These are phyloP conservation scores for Naganishia friedmannii DNA, from an alignment of 768 basidiomycete species.

Conservation along the genomic window DNA sequence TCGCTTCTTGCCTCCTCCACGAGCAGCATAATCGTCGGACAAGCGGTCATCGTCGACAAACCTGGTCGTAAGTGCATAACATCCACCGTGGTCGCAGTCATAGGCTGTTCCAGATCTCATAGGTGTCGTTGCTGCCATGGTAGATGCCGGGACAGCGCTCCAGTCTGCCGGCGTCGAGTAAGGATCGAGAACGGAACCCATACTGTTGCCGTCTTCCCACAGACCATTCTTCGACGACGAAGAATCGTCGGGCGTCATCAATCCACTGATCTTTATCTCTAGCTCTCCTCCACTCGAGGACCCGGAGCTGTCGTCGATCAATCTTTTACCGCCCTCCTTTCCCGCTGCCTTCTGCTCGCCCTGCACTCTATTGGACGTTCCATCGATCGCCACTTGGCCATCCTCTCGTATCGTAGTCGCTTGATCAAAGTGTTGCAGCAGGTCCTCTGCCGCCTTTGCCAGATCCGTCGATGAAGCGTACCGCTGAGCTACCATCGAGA, in stretches of 20 bases:
- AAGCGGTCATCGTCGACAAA: conserved; percentile 31
- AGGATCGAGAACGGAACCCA: background rate
- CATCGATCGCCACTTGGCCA: background rate
- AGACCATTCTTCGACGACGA: background rate
- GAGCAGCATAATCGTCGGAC: conserved; percentile 28
- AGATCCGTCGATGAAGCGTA: conserved; percentile 3
- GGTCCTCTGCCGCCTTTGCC: conserved; percentile 19
- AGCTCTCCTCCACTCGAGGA: conserved; percentile 10
- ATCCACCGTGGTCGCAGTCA: conserved; percentile 13
- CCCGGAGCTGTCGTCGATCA: background rate
- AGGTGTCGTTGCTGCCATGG: background rate
- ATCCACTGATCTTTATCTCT: conserved; percentile 19
- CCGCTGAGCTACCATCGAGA: conserved; percentile 1
- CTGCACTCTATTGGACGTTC: background rate
- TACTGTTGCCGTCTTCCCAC: conserved; percentile 18
- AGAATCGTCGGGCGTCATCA: conserved; percentile 18
- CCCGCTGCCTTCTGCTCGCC: background rate
- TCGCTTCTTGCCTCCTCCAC: conserved; percentile 35
- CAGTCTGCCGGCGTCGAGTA: background rate
- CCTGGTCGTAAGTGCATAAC: conserved; percentile 4
- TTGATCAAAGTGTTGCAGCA: conserved; percentile 26
- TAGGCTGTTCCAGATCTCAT: background rate
- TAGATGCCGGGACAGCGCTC: background rate
- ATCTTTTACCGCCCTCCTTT: background rate
- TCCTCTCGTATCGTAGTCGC: conserved; percentile 2